Evolutionary conservation across 2,329 filamentous ascomycete genomes (phyloP).

Genomic region (Sclerotiophoma versabilis): DNA sequence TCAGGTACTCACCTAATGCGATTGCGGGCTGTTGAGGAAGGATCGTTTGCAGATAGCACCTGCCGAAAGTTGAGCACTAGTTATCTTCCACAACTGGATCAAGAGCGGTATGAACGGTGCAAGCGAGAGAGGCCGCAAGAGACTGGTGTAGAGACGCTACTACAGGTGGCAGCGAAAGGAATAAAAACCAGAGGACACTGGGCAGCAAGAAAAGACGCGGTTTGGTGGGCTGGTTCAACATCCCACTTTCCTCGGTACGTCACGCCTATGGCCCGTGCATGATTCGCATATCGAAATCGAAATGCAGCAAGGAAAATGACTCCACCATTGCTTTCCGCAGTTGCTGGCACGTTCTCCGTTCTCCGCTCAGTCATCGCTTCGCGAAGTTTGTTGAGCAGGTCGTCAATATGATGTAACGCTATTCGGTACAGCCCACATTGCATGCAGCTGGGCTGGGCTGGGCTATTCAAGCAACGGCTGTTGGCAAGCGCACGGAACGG

Average conservation of each 20-base stretch:
- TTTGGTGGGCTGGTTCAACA: slow-evolving; percentile 26
- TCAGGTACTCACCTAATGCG: slow-evolving; percentile 16
- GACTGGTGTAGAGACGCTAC: not conserved
- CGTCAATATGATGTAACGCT: slow-evolving; percentile 31
- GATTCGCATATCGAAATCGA: slow-evolving; percentile 16
- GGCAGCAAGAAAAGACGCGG: slow-evolving; percentile 14
- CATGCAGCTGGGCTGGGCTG: slow-evolving; percentile 3
- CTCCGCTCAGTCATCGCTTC: slow-evolving; percentile 16
- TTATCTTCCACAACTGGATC: not conserved
- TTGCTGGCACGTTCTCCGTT: slow-evolving; percentile 26
- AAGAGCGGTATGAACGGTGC: not conserved
- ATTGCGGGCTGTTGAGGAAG: slow-evolving; percentile 16
- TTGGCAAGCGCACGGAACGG: not conserved
- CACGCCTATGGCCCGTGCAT: slow-evolving; percentile 13
- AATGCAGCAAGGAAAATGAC: slow-evolving; percentile 16
- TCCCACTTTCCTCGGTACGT: slow-evolving; percentile 23
- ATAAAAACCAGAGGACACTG: slow-evolving; percentile 8
- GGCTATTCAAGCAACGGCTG: slow-evolving; percentile 2
- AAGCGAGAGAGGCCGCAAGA: not conserved
- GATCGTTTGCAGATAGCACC: slow-evolving; percentile 9
- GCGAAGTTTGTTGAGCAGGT: slow-evolving; percentile 17
- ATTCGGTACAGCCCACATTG: slow-evolving; percentile 15
- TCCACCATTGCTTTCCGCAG: slow-evolving; percentile 23
- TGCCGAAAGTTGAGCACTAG: slow-evolving; percentile 4
- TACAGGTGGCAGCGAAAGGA: slow-evolving; percentile 1